Evolutionary conservation across 2,329 filamentous ascomycete genomes (phyloP), one percentile per base, ranked within the genome.

Genomic region (Xylariaceae sp.): DNA sequence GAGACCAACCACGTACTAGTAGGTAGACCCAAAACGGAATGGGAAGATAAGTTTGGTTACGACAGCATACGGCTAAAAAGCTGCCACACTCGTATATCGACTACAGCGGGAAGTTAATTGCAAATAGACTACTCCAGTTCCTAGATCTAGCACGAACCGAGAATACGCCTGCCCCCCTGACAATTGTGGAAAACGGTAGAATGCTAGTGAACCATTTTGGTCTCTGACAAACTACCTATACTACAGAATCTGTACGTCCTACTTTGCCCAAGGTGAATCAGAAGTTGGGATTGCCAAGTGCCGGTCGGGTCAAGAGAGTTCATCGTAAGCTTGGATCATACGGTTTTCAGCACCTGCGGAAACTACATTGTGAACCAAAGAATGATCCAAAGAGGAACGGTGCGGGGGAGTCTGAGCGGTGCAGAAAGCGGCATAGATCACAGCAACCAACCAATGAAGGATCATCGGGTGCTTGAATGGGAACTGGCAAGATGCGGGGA

Each of bases 321-420:
- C 17, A 23, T 52, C 6, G 56, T 23, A 14, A 52, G 37, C 37
- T 17, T 23, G 39, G 44, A 17, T 48, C 21, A 17, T 11, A 34
- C 14, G 39, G 31, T 24, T 23, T 28, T 29, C 6, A 24, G 28
- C 31, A 48, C 16, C 36, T 41, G 34, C 49, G 33, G 53, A 53
- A 50, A 56, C n/a, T 16, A 36, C 43, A 53, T 60, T 43, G 43
- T 50, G 57, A 53, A 57, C 57, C 57, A 41, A 28, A 49, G 23
- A 17, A 44, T 26, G 33, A 41, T 9, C 23, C 26, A 19, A 48
- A 56, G 53, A 50, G 57, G 57, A 60, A 57, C 54, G 39, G 34
- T 45, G 47, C 43, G 53, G 57, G 57, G 53, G 57, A 53, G 57
- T 60, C 57, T 60, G 57, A 60, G 57, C 57, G 57, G 53, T 50